Evolutionary conservation across 768 basidiomycete genomes (phyloP), one percentile per base, ranked within the genome.

Genomic region (Trametes coccinea): DNA sequence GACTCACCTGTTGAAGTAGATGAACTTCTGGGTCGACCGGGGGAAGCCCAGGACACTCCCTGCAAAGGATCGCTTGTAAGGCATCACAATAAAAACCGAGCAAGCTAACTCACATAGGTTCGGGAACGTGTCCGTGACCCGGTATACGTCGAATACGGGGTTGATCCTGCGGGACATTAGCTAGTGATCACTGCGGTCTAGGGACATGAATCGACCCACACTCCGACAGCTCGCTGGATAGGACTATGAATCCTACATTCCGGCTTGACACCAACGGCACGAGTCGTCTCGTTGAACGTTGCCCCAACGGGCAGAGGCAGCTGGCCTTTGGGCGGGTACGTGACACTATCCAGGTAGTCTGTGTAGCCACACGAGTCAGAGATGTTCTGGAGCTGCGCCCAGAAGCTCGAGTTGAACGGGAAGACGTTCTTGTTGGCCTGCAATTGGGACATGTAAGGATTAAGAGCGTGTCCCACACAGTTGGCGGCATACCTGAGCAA

Each of bases 11-110:
- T 84, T 83, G 72, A 84, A 84, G 67, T 83, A 84, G 34, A 83
- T 73, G 62, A 84, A 84, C 62, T 84, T 71, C 67, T 84, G 82
- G 2, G 81, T 84, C 6, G 80, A 67, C 16, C 71, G 66, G 80
- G 89, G 89, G 80, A 87, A 90, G n/a, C 88, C 89, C 37, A 90
- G 83, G 2, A 90, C 88, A 62, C 90, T 89, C 89, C 87, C 90
- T n/a, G 14, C 30, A 16, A 30, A 22, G 22, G 11, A 16, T 5
- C 30, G 30, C 30, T 13, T 14, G 3, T 31, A 13, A 9, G 27
- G 48, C 30, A 49, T 31, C 4, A 13, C 4, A 14, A 13, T 14
- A 31, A 10, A 2, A 14, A 14, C 11, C 29, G 31, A 9, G 2
- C 11, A 85, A 62, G 56, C 55, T 1, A 53, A 29, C 44, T 2